Conservation (phyloP, 2,329 filamentous ascomycete genomes). For the Neoascochyta sp. region DNA sequence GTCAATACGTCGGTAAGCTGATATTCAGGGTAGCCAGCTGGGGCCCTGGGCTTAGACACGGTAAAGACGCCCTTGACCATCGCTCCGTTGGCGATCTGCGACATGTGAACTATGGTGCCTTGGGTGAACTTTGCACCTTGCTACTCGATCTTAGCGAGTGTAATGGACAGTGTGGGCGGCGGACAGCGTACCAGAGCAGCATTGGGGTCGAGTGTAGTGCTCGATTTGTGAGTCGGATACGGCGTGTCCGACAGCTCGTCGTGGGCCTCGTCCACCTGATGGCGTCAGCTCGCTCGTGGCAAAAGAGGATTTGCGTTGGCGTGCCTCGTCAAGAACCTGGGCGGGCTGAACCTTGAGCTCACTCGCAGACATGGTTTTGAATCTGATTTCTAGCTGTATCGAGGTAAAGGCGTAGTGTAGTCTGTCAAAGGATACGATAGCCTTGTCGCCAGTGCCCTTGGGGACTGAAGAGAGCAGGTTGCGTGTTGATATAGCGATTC, state of each 20-base stretch:
- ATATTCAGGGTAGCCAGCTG: conserved; percentile 25
- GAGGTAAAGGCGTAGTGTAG: conserved; percentile 3
- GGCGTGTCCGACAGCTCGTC: conserved; percentile 10
- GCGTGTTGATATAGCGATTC: conserved; percentile 22
- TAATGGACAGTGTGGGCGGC: too few relatives aligned
- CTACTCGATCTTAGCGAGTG: conserved; percentile 13
- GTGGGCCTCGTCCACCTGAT: conserved; percentile 28
- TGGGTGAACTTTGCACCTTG: conserved; percentile 20
- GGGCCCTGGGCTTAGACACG: conserved; percentile 9
- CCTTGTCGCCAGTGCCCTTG: conserved; percentile 18
- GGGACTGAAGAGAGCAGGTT: conserved; percentile 14
- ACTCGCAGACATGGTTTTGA: conserved; percentile 15
- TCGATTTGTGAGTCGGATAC: conserved; percentile 24
- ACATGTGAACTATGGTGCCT: conserved; percentile 27
- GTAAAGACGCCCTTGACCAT: conserved; percentile 24
- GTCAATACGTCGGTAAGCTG: conserved; percentile 18
- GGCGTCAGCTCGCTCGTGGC: too few relatives aligned
- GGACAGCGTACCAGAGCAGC: conserved; percentile 13
- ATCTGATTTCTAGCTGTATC: too few relatives aligned
- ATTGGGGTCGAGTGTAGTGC: conserved; percentile 16
- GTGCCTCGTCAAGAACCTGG: conserved; percentile 12
- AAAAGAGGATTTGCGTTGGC: too few relatives aligned
- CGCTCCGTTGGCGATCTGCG: conserved; percentile 13
- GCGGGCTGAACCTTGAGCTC: conserved; percentile 18
- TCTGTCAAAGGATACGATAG: conserved; percentile 13